A percentile compares a stretch with the other conserved stretches of the same genome.
phyloP scores from a whole-genome alignment of 2,329 filamentous ascomycete genomes.

The Colletotrichum tanaceti region DNA sequence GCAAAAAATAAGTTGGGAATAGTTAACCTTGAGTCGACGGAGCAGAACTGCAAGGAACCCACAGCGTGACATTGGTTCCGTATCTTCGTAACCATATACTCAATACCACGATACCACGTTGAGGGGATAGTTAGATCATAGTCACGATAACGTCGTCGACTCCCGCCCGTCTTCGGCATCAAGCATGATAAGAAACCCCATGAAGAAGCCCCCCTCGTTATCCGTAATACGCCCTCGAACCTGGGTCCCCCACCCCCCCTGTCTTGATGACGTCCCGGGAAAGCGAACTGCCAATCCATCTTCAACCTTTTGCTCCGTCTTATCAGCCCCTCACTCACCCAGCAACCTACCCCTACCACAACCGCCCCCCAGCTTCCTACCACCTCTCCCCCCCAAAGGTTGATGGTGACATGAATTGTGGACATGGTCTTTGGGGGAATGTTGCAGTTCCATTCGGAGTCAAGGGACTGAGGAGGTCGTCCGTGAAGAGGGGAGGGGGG shows the following conservation, averaged over 20 bases:
- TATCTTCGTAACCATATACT: no score
- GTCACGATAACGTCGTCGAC: background rate
- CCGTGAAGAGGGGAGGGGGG: no score
- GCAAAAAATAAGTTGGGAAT: no score
- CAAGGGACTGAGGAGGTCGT: constrained; percentile 16
- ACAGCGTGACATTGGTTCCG: background rate
- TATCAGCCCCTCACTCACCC: constrained; percentile 35
- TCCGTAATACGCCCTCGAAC: background rate
- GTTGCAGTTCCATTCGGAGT: constrained; percentile 34
- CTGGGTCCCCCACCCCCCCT: constrained; percentile 6
- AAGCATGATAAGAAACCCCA: background rate
- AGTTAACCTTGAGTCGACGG: no score
- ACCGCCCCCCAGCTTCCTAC: constrained; percentile 7
- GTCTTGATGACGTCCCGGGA: constrained; percentile 16
- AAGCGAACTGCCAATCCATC: no score
- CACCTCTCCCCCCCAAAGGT: background rate
- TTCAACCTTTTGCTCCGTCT: constrained; percentile 19
- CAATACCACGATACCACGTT: background rate
- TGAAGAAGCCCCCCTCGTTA: background rate
- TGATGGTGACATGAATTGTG: constrained; percentile 39
- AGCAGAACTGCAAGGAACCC: no score
- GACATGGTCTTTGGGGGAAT: constrained; percentile 29
- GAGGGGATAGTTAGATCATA: no score
- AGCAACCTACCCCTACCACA: constrained; percentile 5
- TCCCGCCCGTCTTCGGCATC: background rate